Conservation (phyloP, 345 rosid species). For the Salix caprea region DNA sequence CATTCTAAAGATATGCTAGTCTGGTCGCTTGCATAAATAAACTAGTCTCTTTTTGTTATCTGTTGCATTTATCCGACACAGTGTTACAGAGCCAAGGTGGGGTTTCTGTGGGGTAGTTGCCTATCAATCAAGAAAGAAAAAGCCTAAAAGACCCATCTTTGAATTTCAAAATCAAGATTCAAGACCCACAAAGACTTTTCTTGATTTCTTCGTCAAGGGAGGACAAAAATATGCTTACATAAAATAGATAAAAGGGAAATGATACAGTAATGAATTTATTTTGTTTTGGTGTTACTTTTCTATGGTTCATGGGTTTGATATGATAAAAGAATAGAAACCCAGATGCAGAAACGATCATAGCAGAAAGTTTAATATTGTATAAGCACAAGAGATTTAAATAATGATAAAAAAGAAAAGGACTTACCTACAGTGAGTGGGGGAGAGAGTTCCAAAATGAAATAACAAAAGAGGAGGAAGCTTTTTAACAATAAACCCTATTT, state of each 20-base stretch:
- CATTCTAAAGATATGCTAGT: conserved; percentile 41
- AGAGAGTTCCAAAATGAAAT: conserved; percentile 7
- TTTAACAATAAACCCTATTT: conserved; percentile 11
- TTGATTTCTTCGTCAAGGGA: conserved; percentile 33
- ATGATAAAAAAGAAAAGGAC: conserved; percentile 3
- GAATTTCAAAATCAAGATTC: conserved; percentile 32
- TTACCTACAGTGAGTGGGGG: conserved; percentile 22
- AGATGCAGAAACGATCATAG: conserved; percentile 13
- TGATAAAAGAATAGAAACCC: conserved; percentile 2
- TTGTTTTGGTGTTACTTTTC: neutral
- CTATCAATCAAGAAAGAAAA: conserved; percentile 21
- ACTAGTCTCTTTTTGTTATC: conserved; percentile 2
- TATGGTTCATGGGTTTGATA: neutral
- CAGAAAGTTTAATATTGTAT: neutral
- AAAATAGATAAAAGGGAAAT: neutral
- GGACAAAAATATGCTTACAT: neutral
- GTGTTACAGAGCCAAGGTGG: neutral
- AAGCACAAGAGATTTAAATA: neutral
- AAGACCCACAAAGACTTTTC: neutral
- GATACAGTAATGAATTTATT: neutral
- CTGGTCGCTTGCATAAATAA: too few relatives aligned
- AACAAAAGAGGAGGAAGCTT: neutral
- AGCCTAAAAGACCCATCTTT: conserved; percentile 33
- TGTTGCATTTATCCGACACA: conserved; percentile 9
- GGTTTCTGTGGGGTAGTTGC: conserved; percentile 10